Evolutionary conservation across 164 flowering plant species (phyloP).

Genomic region (Saururus chinensis): DNA sequence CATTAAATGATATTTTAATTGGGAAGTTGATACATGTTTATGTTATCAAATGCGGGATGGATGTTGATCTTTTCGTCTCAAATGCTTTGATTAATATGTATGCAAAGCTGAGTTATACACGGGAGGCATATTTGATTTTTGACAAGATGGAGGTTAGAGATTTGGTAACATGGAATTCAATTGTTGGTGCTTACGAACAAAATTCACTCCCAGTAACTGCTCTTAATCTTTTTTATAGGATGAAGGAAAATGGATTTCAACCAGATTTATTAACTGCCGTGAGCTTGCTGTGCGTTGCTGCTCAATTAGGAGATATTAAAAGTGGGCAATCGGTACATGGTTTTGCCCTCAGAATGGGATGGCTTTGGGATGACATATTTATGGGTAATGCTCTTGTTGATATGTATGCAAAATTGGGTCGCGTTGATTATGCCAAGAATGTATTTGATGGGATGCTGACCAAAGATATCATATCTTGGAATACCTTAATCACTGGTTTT

Average conservation of each 20-base stretch:
- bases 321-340: constrained; percentile 38
- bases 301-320: constrained; percentile 30
- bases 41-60: constrained; percentile 46
- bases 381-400: constrained; percentile 59
- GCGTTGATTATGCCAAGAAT: constrained; percentile 24
- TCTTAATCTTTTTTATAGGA: constrained; percentile 24
- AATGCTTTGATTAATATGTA: constrained; percentile 69
- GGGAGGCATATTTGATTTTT: constrained; percentile 30
- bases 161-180: constrained; percentile 49
- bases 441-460: constrained; percentile 34
- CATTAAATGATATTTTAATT: constrained; percentile 17
- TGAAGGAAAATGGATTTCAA: constrained; percentile 30
- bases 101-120: constrained; percentile 34
- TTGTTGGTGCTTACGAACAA: constrained; percentile 67
- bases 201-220: constrained; percentile 34
- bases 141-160: constrained; percentile 40
- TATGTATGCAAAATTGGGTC: constrained; percentile 65
- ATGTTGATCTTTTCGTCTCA: constrained; percentile 40
- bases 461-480: constrained; percentile 62
- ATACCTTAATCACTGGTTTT: constrained; percentile 54
- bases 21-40: constrained; percentile 44
- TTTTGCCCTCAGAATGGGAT: constrained; percentile 31
- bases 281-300: constrained; percentile 47
- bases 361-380: constrained; percentile 26
- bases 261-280: constrained; percentile 55